These are phyloP conservation scores for Umbelopsis isabellina DNA, from an alignment of 192 early-diverging fungal species.

Conservation along the genomic window DNA sequence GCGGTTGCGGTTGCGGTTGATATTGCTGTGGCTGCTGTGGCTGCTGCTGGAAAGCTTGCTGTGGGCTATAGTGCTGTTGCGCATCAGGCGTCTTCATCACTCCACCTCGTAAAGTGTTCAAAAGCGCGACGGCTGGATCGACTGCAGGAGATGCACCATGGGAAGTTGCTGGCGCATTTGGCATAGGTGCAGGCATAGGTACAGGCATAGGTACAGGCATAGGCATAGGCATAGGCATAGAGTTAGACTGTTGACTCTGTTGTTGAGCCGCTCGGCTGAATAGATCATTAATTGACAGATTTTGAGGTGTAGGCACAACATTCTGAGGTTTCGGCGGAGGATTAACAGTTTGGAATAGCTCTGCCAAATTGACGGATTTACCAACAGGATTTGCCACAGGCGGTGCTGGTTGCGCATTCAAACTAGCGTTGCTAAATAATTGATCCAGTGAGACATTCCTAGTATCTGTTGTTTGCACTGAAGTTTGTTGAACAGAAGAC, in stretches of 20 bases:
- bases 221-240: neutral
- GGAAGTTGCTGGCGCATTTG: neutral
- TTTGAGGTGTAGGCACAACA: neutral
- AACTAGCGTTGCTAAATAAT: neutral
- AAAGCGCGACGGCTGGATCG: neutral
- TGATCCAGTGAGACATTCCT: conserved; percentile 1
- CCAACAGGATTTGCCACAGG: neutral
- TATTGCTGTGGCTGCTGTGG: neutral
- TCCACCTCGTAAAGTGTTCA: neutral
- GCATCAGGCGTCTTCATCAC: neutral
- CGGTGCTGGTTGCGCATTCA: conserved; percentile 6
- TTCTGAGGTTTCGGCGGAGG: neutral
- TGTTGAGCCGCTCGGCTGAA: neutral
- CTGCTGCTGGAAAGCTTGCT: neutral
- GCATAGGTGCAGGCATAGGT: neutral
- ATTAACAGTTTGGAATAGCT: conserved; percentile 1
- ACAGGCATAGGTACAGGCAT: neutral
- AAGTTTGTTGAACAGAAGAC: neutral
- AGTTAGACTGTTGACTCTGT: neutral
- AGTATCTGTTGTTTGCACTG: neutral
- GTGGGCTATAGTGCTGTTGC: neutral
- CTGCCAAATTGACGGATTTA: conserved; percentile 7
- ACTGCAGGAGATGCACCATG: too few relatives aligned
- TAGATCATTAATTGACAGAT: neutral
- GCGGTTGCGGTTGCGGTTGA: neutral